phyloP scores from a whole-genome alignment of 495 filamentous ascomycete genomes.

The Neurospora sp. region DNA sequence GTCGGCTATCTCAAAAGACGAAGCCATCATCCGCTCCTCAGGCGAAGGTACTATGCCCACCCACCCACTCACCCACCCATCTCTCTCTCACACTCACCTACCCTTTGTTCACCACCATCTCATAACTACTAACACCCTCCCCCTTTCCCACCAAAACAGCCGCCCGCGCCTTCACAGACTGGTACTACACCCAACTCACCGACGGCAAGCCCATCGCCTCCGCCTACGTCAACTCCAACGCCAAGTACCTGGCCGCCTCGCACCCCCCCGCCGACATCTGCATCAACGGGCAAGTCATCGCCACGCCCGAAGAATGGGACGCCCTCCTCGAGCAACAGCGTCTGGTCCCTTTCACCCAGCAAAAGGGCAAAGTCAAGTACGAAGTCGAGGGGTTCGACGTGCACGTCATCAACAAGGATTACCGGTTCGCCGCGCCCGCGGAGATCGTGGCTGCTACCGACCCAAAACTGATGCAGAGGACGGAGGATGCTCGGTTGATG shows the following conservation, averaged over 20 bases:
- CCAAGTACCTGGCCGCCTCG: conserved; percentile 20
- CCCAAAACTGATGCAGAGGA: not conserved
- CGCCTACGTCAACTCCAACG: conserved; percentile 29
- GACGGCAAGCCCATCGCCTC: conserved; percentile 19
- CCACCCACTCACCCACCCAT: not conserved
- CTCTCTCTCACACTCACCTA: conserved; percentile 2
- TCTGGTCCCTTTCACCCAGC: not conserved
- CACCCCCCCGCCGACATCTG: conserved; percentile 32
- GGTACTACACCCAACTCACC: conserved; percentile 32
- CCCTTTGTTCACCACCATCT: not conserved
- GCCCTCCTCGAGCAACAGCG: conserved; percentile 28
- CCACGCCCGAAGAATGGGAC: conserved; percentile 30
- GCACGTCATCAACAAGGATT: conserved; percentile 62
- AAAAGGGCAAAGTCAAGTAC: conserved; percentile 24
- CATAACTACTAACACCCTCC: not conserved
- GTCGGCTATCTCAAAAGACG: conserved; percentile 6
- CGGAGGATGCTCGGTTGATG: conserved; percentile 50
- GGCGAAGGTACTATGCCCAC: conserved; percentile 18
- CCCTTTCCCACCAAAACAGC: conserved; percentile 13
- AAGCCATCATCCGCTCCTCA: conserved; percentile 15
- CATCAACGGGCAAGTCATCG: conserved; percentile 31
- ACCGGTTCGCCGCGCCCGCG: conserved; percentile 30
- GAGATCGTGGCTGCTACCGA: conserved; percentile 11
- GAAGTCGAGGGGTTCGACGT: conserved; percentile 60
- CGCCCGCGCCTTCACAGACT: conserved; percentile 29